phyloP scores from a whole-genome alignment of 2,329 filamentous ascomycete genomes.

The Pseudophaeomoniella oleicola region DNA sequence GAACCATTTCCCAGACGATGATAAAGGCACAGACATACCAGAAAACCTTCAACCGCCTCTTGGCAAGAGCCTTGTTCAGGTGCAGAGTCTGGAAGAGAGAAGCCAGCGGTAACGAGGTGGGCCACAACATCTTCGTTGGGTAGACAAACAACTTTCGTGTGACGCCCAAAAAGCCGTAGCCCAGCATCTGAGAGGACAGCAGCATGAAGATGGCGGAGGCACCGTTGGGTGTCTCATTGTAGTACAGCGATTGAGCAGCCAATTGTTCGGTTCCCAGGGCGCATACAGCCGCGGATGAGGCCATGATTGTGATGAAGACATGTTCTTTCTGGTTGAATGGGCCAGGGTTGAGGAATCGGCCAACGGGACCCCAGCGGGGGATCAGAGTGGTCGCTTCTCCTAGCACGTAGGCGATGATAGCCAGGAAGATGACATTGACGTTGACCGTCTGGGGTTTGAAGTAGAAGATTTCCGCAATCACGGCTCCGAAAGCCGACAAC shows the following conservation, averaged over 20 bases:
- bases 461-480: conserved; percentile 29
- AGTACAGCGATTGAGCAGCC: conserved; percentile 33
- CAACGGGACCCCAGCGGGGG: conserved; percentile 19
- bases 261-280: conserved; percentile 25
- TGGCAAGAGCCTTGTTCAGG: conserved; percentile 20
- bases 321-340: conserved; percentile 24
- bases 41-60: conserved; percentile 16
- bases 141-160: conserved; percentile 31
- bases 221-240: conserved; percentile 23
- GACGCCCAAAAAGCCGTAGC: conserved; percentile 34
- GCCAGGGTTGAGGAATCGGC: conserved; percentile 23
- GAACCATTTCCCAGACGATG: conserved; percentile 34
- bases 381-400: conserved; percentile 25
- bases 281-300: conserved; percentile 20
- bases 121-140: conserved; percentile 36
- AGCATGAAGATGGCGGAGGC: conserved; percentile 29
- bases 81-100: conserved; percentile 26
- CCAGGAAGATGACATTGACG: conserved; percentile 30
- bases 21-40: conserved; percentile 18
- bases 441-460: conserved; percentile 33
- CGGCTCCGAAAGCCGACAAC: conserved; percentile 21
- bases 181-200: conserved; percentile 34
- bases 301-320: conserved; percentile 25
- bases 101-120: conserved; percentile 21
- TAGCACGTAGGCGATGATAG: conserved; percentile 28